Base-by-base conservation (phyloP, 192 early-diverging fungal genomes). In the Coemansia nantahalensis region DNA sequence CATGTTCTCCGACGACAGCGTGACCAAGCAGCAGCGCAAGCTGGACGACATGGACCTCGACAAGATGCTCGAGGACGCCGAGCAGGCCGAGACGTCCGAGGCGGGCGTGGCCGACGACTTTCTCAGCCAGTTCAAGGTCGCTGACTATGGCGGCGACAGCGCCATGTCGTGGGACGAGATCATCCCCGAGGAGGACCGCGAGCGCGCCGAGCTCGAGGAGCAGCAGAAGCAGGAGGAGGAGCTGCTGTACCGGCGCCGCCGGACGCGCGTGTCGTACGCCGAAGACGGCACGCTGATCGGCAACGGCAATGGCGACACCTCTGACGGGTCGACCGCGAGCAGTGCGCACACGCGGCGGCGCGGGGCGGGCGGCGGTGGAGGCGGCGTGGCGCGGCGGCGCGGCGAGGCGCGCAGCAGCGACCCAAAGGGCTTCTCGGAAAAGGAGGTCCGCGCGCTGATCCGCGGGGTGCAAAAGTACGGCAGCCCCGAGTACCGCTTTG, bases 1-100 rank as follows among this genome's bases (percentile, higher is more conserved):
- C 54, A 86, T 99, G 82, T 99, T 99, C 65, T 76, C 77, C 24
- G 85, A 91, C 41, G 86, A 80, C 65, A 38, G 65, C 57, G 39
- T 58, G 39, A 72, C 60, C 4, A 68, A 56, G 69, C 76, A 78
- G 65, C 79, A 86, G 77, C 84, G 87, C 57, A 85, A 86, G 56
- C 64, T 99, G 39, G 93, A 96, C 44, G 91, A 97, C 46, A 75
- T 99, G 65, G 93, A 99, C 61, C 65, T 99, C 51, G 97, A 99
- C 69, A 92, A 94, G 62, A 95, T 99, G 71, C 80, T 99, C 24
- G 91, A 88, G 28, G 83, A 91, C 42, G 97, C 97, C 8, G 97
- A 98, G 76, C 84, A 87, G 54, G 86, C 88, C 11, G 90, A 97
- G 40, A 89, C 88, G 6, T 68, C 80, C 4, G 80, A 80, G 39